Evolutionary conservation across 1,139 yeast species (phyloP).

Genomic region (Yarrowia galli): DNA sequence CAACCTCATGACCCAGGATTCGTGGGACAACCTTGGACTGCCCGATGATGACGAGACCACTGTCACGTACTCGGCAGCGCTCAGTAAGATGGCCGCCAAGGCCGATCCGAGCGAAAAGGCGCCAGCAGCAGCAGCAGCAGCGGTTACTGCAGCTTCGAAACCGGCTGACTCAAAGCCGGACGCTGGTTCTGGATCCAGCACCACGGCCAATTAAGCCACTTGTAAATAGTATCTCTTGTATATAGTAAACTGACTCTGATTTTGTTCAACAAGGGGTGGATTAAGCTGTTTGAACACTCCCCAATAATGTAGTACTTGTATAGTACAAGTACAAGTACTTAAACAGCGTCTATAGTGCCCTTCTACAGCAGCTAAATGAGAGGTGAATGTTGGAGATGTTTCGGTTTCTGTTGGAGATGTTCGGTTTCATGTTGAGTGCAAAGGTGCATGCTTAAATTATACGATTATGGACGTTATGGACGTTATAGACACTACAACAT

Average conservation of each 20-base stretch:
- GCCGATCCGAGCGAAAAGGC: background rate
- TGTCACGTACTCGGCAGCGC: slow-evolving; percentile 35
- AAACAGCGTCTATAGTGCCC: no score
- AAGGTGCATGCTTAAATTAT: background rate
- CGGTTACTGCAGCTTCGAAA: background rate
- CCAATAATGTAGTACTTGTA: no score
- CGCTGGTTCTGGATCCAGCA: background rate
- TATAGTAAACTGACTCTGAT: slow-evolving; percentile 21
- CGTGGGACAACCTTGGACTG: slow-evolving; percentile 83
- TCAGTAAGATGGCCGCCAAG: slow-evolving; percentile 17
- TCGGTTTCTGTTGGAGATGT: no score
- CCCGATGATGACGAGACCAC: slow-evolving; percentile 63
- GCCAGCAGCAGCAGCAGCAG: background rate
- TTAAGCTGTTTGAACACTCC: no score
- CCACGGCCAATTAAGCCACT: slow-evolving; percentile 1
- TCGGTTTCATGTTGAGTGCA: no score
- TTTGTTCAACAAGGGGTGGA: no score
- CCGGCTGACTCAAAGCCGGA: slow-evolving; percentile 23
- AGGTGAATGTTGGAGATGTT: background rate
- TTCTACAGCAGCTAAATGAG: background rate
- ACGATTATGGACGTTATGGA: background rate
- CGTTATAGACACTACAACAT: background rate
- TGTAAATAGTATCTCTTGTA: slow-evolving; percentile 31
- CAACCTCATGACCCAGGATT: slow-evolving; percentile 81
- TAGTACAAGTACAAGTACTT: background rate